These are phyloP conservation scores for Backusella parvicylindrica DNA, from an alignment of 192 early-diverging fungal genomes.

Conservation along the genomic window DNA sequence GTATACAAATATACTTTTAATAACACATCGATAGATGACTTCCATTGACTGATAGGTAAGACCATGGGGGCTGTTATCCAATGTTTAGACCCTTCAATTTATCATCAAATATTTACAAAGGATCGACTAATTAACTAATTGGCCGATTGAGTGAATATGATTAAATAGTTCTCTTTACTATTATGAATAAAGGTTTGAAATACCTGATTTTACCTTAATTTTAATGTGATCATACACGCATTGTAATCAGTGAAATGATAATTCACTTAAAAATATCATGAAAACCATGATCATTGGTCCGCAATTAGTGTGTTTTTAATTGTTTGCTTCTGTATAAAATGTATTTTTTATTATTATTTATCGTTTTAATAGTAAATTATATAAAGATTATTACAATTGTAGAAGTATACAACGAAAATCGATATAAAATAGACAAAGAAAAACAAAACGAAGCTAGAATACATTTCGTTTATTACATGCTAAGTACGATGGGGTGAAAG, in stretches of 20 bases:
- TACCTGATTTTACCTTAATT: background rate
- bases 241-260: background rate
- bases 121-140: background rate
- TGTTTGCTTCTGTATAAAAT: too few species aligned
- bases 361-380: background rate
- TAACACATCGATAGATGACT: too few species aligned
- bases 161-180: background rate
- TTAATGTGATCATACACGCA: background rate
- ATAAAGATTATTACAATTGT: background rate
- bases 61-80: too few species aligned
- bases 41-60: background rate
- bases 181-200: background rate
- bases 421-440: background rate
- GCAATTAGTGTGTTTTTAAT: background rate
- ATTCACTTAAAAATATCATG: background rate
- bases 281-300: background rate
- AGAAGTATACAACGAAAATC: background rate
- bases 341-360: background rate
- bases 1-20: background rate
- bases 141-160: background rate
- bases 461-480: background rate
- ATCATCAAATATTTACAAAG: background rate
- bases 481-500: background rate
- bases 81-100: background rate
- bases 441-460: background rate